Conservation (phyloP, 257 asterid species). For the Lycium barbarum region DNA sequence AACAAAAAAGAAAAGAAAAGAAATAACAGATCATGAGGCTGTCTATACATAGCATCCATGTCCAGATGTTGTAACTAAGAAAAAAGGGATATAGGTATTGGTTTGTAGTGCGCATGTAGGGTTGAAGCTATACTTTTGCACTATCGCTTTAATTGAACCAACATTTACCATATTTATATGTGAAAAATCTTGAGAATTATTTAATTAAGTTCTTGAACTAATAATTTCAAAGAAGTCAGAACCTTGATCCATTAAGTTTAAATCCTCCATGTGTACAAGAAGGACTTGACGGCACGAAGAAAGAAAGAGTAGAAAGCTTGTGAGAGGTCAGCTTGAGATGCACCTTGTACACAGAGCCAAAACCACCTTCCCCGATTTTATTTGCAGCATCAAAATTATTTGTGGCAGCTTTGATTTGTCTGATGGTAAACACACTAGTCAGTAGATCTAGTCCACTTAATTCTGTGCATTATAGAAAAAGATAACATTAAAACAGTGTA, state of each 20-base stretch:
- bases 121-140: not conserved
- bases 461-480: constrained; percentile 10
- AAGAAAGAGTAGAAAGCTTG: not conserved
- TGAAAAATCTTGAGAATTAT: no score
- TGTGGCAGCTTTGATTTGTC: constrained; percentile 36
- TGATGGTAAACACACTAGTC: constrained; percentile 28
- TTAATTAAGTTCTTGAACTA: not conserved
- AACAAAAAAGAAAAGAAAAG: not conserved
- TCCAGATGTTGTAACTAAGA: not conserved
- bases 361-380: constrained; percentile 41
- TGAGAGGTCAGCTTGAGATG: not conserved
- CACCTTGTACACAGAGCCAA: constrained; percentile 40
- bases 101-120: no score
- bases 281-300: not conserved
- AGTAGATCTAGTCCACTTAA: constrained; percentile 28
- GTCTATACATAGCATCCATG: not conserved
- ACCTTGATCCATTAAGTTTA: no score
- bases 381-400: constrained; percentile 34
- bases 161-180: no score
- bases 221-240: not conserved
- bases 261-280: not conserved
- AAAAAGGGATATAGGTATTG: not conserved
- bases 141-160: no score
- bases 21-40: not conserved
- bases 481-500: not conserved